Evolutionary conservation across 2,329 filamentous ascomycete species (phyloP), one percentile per base, ranked within the genome.

Genomic region (Xylaria multiplex): DNA sequence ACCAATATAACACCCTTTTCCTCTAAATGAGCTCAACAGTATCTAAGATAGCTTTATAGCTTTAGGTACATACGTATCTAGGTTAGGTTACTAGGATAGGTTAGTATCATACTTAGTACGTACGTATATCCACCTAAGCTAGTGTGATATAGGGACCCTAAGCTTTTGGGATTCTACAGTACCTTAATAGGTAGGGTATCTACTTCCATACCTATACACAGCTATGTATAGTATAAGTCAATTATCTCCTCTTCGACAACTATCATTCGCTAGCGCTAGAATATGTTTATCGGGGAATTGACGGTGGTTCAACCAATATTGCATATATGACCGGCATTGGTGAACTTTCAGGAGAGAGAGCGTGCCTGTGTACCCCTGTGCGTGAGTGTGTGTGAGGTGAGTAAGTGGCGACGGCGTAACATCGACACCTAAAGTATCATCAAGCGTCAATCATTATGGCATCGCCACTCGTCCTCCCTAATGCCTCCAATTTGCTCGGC

Each of bases 401-500:
- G 46, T 13, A 49, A 5, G 32, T 19, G 7, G 50, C 11, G 32
- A 37, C 50, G 50, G 6, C 50, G 32, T 24, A 32, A 37, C 50
- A 35, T 35, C 19, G 42, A 42, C 35, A 27, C 19, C n/a, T 4
- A 9, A 8, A 6, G 24, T 27, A 5, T 27, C 13, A 30, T 27
- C 40, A 6, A 40, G 37, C 37, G 14, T 40, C 37, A 40, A 40
- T 37, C 45, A 37, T 13, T 19, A 86, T 86, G 83, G 79, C 84
- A 37, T 81, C 82, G 59, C 81, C 82, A 59, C 81, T 82, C 22
- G 76, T 82, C 22, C 78, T 84, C 6, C 83, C 86, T 62, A 85
- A 82, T 74, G 76, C 80, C 42, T 82, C 84, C 70, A 88, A 87
- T 75, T 85, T 88, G 69, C 78, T 94, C 58, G 91, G 90, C 48